phyloP scores from a whole-genome alignment of 257 asterid genomes.

The Henckelia pumila region DNA sequence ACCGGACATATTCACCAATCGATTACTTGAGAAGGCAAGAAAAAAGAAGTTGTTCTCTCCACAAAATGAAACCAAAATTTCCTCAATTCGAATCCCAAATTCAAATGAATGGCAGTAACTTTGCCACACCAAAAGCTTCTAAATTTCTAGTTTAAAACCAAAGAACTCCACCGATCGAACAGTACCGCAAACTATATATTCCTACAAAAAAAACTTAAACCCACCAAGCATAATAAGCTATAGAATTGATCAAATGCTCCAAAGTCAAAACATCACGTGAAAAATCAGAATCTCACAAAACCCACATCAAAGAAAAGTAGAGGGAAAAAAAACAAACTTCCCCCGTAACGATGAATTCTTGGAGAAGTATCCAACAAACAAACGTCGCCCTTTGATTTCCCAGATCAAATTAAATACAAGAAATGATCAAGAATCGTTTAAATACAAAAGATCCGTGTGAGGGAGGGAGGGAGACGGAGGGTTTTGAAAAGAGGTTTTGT shows the following conservation, averaged over 20 bases:
- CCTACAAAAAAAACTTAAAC: conserved; percentile 5
- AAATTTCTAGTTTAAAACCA: not conserved
- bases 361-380: not conserved
- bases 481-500: not conserved
- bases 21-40: not conserved
- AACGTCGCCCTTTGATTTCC: not conserved
- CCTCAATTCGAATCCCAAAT: not conserved
- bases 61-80: conserved; percentile 17
- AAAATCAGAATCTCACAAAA: conserved; percentile 27
- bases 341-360: conserved; percentile 17
- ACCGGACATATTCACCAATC: conserved; percentile 45
- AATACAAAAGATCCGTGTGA: not conserved
- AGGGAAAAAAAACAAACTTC: conserved; percentile 18
- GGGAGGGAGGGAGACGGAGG: not conserved
- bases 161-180: conserved; percentile 10
- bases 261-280: conserved; percentile 23
- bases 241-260: conserved; percentile 4
- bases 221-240: not conserved
- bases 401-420: not conserved
- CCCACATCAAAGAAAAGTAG: conserved; percentile 27
- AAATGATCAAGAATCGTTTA: not conserved
- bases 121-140: conserved; percentile 13
- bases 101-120: not conserved
- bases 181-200: conserved; percentile 8
- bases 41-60: not conserved